phyloP scores from a whole-genome alignment of 2,329 filamentous ascomycete genomes.

The Thelonectria discophora region DNA sequence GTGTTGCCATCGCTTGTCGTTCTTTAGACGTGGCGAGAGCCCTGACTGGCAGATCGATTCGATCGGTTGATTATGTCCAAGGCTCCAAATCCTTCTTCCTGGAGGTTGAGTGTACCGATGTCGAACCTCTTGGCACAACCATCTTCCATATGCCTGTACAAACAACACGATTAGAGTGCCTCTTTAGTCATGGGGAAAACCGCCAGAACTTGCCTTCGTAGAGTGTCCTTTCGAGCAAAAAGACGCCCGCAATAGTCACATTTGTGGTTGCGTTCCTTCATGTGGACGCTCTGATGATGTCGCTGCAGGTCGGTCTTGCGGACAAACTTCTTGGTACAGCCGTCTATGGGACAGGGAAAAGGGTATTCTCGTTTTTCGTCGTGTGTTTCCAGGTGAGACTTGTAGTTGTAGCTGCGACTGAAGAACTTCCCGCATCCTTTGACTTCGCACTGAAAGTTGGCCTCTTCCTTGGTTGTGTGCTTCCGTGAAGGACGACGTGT shows the following conservation, averaged over 20 bases:
- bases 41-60: slow-evolving; percentile 27
- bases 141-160: slow-evolving; percentile 76
- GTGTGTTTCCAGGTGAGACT: slow-evolving; percentile 86
- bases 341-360: slow-evolving; percentile 70
- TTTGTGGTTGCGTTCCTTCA: slow-evolving; percentile 73
- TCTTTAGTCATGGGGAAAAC: neutral
- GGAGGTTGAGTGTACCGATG: slow-evolving; percentile 60
- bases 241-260: slow-evolving; percentile 76
- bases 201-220: slow-evolving; percentile 70
- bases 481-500: slow-evolving; percentile 56
- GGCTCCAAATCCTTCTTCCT: slow-evolving; percentile 42
- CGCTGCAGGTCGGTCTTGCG: slow-evolving; percentile 80
- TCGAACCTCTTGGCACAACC: slow-evolving; percentile 76
- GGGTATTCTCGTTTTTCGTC: slow-evolving; percentile 76
- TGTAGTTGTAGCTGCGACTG: slow-evolving; percentile 85
- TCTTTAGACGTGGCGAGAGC: slow-evolving; percentile 34
- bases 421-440: slow-evolving; percentile 81
- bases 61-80: slow-evolving; percentile 33
- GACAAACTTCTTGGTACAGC: slow-evolving; percentile 80
- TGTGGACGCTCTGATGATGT: slow-evolving; percentile 74
- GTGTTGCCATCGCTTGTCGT: neutral
- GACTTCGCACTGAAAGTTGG: slow-evolving; percentile 74
- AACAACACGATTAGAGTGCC: slow-evolving; percentile 7
- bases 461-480: slow-evolving; percentile 72
- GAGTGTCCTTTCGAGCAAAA: slow-evolving; percentile 84